Conservation (phyloP, 768 basidiomycete species). For the Hericium alpestre region DNA sequence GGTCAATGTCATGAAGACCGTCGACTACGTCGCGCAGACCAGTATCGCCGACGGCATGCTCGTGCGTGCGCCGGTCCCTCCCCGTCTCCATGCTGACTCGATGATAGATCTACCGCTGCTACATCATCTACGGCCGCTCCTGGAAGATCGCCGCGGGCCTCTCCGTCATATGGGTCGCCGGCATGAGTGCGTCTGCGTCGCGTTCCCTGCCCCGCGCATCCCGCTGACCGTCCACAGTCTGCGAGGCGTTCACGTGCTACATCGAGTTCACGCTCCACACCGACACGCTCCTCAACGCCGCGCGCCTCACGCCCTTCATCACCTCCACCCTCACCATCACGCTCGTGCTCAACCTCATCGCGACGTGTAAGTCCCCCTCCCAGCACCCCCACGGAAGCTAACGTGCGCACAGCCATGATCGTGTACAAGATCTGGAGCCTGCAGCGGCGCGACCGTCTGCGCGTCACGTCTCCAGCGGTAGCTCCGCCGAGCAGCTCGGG, state of each 20-base stretch:
- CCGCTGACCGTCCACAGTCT: constrained; percentile 1
- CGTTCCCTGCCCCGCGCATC: too few species aligned
- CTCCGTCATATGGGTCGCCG: constrained; percentile 15
- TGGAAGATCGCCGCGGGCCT: constrained; percentile 13
- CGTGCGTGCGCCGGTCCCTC: too few species aligned
- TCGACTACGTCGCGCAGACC: constrained; percentile 30
- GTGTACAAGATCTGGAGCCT: neutral
- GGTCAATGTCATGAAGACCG: constrained; percentile 35
- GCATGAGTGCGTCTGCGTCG: too few species aligned
- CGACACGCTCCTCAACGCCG: neutral
- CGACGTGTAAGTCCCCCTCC: neutral
- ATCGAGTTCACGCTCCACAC: constrained; percentile 3
- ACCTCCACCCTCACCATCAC: neutral
- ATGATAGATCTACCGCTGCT: constrained; percentile 19
- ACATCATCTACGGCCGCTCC: constrained; percentile 14
- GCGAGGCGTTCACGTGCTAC: constrained; percentile 4
- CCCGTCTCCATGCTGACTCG: too few species aligned
- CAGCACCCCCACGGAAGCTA: too few species aligned
- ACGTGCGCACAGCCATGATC: neutral
- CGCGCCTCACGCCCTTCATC: neutral
- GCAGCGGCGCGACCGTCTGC: neutral
- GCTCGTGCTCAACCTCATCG: neutral
- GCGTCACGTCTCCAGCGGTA: too few species aligned
- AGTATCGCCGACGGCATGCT: constrained; percentile 33
- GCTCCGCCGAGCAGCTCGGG: too few species aligned